Conservation (phyloP, 306 rosid species). For the Glycine tomentella region DNA sequence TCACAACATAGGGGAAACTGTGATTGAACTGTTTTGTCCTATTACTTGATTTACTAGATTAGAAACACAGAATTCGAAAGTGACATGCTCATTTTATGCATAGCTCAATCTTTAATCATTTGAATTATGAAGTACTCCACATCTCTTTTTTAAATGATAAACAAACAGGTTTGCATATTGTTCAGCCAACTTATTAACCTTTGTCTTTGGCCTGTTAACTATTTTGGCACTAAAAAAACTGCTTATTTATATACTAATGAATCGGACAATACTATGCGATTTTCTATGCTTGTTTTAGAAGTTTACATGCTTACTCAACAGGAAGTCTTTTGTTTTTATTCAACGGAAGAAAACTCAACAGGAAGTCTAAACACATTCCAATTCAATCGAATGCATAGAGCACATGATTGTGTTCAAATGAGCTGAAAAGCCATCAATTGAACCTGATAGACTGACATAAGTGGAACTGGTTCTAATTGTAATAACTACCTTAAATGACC, state of each 20-base stretch:
- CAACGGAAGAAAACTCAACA: not conserved
- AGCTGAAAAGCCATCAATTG: conserved; percentile 23
- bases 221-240: no score
- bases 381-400: conserved; percentile 30
- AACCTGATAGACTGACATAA: conserved; percentile 24
- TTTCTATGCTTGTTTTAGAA: no score
- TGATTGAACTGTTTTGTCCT: not conserved
- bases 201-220: not conserved
- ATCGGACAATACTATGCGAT: no score
- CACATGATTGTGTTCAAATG: conserved; percentile 6
- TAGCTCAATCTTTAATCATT: conserved; percentile 9
- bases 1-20: conserved; percentile 15
- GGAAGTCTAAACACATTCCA: not conserved
- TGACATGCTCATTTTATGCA: not conserved
- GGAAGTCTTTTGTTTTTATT: not conserved
- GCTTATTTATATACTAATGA: no score
- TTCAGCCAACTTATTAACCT: conserved; percentile 6
- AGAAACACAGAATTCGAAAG: not conserved
- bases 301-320: not conserved
- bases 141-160: conserved; percentile 6
- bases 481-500: conserved; percentile 87
- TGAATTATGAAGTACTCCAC: not conserved
- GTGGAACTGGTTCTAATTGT: conserved; percentile 28
- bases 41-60: conserved; percentile 2
- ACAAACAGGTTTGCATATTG: not conserved